Conservation (phyloP, 2,329 filamentous ascomycete species). For the Aureobasidium melanogenum region DNA sequence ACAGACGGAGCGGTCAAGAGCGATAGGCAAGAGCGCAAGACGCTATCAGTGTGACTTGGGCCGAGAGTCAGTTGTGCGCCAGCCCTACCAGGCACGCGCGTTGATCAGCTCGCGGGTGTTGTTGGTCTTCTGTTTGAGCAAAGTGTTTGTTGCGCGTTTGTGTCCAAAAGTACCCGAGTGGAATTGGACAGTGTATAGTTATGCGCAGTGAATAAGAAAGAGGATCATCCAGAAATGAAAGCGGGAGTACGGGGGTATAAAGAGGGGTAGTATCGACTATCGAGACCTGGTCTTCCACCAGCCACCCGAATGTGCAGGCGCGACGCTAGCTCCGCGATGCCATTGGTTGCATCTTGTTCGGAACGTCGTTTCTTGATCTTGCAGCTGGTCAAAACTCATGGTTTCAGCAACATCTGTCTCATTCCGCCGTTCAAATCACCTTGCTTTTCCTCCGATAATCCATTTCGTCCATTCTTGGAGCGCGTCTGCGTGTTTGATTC, state of each 20-base stretch:
- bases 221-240: slow-evolving; percentile 6
- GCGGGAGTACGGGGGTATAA: slow-evolving; percentile 3
- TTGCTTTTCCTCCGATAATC: neutral
- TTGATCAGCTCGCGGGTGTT: neutral
- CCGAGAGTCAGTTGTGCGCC: slow-evolving; percentile 2
- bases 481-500: slow-evolving; percentile 8
- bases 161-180: slow-evolving; percentile 5
- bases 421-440: neutral
- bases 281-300: neutral
- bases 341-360: neutral
- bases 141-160: slow-evolving; percentile 1
- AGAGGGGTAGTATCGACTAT: slow-evolving; percentile 5
- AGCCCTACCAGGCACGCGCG: slow-evolving; percentile 5
- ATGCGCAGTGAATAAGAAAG: slow-evolving; percentile 6
- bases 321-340: neutral
- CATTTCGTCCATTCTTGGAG: neutral
- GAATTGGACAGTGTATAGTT: slow-evolving; percentile 7
- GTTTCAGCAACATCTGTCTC: neutral
- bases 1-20: slow-evolving; percentile 8
- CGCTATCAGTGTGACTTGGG: slow-evolving; percentile 7
- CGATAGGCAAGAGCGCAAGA: slow-evolving; percentile 3
- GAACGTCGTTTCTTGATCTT: neutral
- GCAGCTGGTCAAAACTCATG: neutral
- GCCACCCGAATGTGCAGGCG: neutral
- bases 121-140: neutral